Evolutionary conservation across 2,329 filamentous ascomycete species (phyloP), one percentile per base, ranked within the genome.

Genomic region (Botrytis pseudocinerea): DNA sequence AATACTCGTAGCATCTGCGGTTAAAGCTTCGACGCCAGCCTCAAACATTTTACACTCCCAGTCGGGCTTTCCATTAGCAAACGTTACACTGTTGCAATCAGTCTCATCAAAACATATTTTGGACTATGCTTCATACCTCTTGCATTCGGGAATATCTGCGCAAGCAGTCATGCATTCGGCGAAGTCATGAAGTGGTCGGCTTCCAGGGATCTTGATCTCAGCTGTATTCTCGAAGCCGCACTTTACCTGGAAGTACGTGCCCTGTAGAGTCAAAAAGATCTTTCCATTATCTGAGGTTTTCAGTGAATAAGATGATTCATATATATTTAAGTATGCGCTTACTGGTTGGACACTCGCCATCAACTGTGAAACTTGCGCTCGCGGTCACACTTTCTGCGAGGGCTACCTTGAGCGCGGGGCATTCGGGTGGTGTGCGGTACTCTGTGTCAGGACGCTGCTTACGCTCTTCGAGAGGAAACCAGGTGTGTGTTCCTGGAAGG

Each of bases 151-250:
- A 6, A 57, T 69, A 42, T 69, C 65, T 32, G 65, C 65, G 44
- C 65, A 69, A 32, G 65, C 65, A 57, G 65, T 69, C 48, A 69
- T 69, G n/a, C 65, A 69, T 42, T 69, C 65, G 2, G 65, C 65
- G 1, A 69, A 69, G 40, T 69, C 65, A 69, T 69, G 65, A 57
- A 69, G 65, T 44, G 65, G 65, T 28, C 65, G 54, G 48, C 65
- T 69, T n/a, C 51, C 65, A 12, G 65, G 32, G 40, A 57, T 6
- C 22, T 38, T 42, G 10, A 69, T 32, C 25, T 32, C 25, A 69
- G 65, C 65, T 57, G 65, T 69, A 32, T 69, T 69, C 28, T 69
- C 35, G 28, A 38, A 25, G 28, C 35, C n/a, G n/a, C 65, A 69
- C 38, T 69, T 69, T 48, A 69, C 65, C 54, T 69, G 10, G 48